A percentile compares a stretch with the other conserved stretches of the same genome.
Evolutionary conservation across 805 yeast species (phyloP).

Genomic region (Blastobotrys terrestris): DNA sequence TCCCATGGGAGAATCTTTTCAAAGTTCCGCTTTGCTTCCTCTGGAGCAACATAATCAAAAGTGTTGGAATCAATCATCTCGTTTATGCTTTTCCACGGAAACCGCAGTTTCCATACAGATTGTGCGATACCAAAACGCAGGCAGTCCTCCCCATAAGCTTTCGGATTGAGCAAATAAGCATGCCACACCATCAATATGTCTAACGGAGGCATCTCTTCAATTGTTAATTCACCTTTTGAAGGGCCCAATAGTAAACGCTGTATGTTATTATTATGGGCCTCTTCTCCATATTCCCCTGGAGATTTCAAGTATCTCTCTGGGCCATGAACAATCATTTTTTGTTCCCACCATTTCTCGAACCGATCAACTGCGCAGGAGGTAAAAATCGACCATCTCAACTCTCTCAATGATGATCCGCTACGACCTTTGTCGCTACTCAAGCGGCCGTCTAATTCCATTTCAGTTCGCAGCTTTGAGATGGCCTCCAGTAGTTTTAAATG

Average conservation of each 20-base stretch:
- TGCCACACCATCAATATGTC: constrained; percentile 26
- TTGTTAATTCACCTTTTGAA: background rate
- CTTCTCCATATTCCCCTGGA: too few relatives aligned
- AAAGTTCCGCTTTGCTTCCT: background rate
- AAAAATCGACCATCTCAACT: constrained; percentile 13
- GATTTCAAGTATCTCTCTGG: background rate
- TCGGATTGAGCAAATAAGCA: constrained; percentile 21
- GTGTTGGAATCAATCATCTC: background rate
- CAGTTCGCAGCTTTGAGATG: constrained; percentile 5
- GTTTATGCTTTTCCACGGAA: constrained; percentile 11
- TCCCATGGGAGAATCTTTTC: background rate
- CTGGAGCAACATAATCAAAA: background rate
- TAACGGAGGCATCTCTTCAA: constrained; percentile 15
- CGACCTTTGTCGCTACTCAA: constrained; percentile 9
- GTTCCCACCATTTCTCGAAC: constrained; percentile 14
- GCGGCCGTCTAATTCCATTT: constrained; percentile 7
- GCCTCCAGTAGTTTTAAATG: constrained; percentile 15
- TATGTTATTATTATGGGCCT: too few relatives aligned
- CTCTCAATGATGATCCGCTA: background rate
- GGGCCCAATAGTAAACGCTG: too few relatives aligned
- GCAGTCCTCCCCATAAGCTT: constrained; percentile 19
- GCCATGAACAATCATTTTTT: background rate
- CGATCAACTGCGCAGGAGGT: constrained; percentile 12
- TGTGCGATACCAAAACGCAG: constrained; percentile 6
- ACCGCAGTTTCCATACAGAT: background rate